Percentiles rank a stretch among this genome's conserved stretches.
phyloP scores from a whole-genome alignment of 768 basidiomycete species.

The Tricholoma sp. region DNA sequence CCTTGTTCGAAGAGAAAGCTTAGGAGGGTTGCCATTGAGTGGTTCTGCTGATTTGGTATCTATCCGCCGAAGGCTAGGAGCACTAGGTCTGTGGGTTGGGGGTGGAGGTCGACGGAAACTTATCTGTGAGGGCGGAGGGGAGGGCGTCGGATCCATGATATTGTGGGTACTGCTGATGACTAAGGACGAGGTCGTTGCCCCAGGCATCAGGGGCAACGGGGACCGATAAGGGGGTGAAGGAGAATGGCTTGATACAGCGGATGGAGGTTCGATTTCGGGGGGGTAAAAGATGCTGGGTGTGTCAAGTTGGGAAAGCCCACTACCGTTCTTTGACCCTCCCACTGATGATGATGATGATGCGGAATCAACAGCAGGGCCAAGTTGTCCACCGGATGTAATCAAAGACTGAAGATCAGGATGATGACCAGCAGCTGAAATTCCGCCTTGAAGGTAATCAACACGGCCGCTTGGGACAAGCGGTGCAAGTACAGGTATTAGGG shows the following conservation, averaged over 20 bases:
- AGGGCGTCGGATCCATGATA: constrained; percentile 46
- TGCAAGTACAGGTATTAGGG: constrained; percentile 56
- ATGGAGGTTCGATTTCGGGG: constrained; percentile 53
- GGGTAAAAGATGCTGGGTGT: constrained; percentile 49
- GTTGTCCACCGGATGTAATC: constrained; percentile 41
- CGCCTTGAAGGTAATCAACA: constrained; percentile 69
- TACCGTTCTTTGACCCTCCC: constrained; percentile 28
- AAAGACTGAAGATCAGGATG: constrained; percentile 51
- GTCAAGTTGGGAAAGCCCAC: constrained; percentile 66
- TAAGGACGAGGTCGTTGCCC: constrained; percentile 31
- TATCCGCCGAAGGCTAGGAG: constrained; percentile 54
- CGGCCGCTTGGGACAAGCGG: constrained; percentile 51
- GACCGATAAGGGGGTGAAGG: constrained; percentile 36
- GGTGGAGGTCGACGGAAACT: constrained; percentile 47
- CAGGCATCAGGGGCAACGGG: constrained; percentile 55
- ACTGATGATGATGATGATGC: constrained; percentile 17
- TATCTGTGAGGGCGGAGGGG: constrained; percentile 63
- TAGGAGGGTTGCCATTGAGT: constrained; percentile 44
- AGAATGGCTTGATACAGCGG: constrained; percentile 28
- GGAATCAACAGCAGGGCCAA: constrained; percentile 16
- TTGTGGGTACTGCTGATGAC: constrained; percentile 4
- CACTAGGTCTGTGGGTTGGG: constrained; percentile 55
- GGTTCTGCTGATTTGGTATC: constrained; percentile 56
- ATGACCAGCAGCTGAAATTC: constrained; percentile 56
- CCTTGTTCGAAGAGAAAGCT: constrained; percentile 55